A percentile compares a stretch with the other conserved stretches of the same genome.
Conservation (phyloP, 2,329 filamentous ascomycete species). For the Leptographium galeiforme region DNA sequence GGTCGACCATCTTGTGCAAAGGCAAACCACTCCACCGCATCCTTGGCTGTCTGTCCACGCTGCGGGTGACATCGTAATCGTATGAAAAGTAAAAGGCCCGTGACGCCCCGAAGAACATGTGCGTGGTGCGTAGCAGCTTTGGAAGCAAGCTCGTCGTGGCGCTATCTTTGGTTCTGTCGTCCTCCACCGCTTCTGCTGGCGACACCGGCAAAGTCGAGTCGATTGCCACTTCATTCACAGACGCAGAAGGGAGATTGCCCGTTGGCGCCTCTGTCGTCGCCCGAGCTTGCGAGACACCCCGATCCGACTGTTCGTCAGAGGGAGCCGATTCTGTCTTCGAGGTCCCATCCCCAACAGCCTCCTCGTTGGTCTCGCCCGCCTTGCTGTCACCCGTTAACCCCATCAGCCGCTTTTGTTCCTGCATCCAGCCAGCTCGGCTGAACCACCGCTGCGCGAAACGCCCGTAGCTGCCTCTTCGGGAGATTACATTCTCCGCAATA, state of each 20-base stretch:
- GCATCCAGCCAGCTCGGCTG: constrained; percentile 67
- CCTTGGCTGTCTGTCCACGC: constrained; percentile 26
- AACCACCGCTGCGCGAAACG: constrained; percentile 89
- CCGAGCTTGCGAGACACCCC: background rate
- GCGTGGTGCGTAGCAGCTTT: constrained; percentile 71
- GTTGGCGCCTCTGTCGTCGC: background rate
- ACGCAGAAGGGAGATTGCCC: background rate
- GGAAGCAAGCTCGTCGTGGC: constrained; percentile 53
- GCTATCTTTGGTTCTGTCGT: constrained; percentile 12
- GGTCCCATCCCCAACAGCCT: background rate
- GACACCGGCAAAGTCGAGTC: background rate
- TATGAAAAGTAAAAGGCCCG: constrained; percentile 92
- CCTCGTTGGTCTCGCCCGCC: constrained; percentile 17
- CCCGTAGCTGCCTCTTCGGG: constrained; percentile 70
- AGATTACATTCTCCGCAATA: constrained; percentile 80
- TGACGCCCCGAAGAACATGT: constrained; percentile 69
- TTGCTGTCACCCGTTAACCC: constrained; percentile 47
- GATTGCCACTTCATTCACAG: constrained; percentile 1
- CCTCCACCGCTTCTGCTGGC: constrained; percentile 8
- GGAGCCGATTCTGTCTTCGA: background rate
- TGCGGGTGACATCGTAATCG: constrained; percentile 78
- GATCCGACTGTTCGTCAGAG: background rate
- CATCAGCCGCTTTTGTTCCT: constrained; percentile 55
- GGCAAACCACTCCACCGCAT: constrained; percentile 37
- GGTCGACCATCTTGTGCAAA: constrained; percentile 60